Base-by-base conservation (phyloP, 2,329 filamentous ascomycete genomes). In the Ophiosphaerella herpotricha region DNA sequence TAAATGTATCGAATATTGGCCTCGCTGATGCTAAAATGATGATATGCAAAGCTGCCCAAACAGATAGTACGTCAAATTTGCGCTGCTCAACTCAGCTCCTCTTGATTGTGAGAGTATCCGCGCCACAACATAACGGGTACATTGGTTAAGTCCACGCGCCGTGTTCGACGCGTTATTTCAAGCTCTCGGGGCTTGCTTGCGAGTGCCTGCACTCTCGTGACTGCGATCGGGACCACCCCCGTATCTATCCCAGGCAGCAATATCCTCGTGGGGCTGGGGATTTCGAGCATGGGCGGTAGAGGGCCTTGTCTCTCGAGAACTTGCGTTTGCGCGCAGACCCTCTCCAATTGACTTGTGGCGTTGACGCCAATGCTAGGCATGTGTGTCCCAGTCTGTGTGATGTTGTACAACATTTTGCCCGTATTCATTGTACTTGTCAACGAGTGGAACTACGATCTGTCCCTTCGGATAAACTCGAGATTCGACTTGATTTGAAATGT, bases 131-230 rank as follows among this genome's bases (percentile, higher is more conserved):
- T 60, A 24, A 70, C 57, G 12, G 70, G 68, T 16, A 72, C 64
- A 50, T 72, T 66, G 8, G 63, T 65, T 29, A 71, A 45, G 45
- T 72, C 68, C n/a, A 68, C 61, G 7, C 67, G 7, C 67, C 68
- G 33, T 65, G 65, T 43, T 67, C 58, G 37, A 65, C 52, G 39
- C 58, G 61, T 47, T 55, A 69, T 34, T 61, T 54, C 55, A 66
- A 57, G 57, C 62, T 69, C 60, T 67, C 69, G 24, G 60, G 53
- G 50, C 61, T 66, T 7, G 66, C 64, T 26, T 52, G 51, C 72
- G 58, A 11, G 68, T 73, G 8, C 72, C 71, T 33, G 67, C 69
- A 57, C 70, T 73, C 46, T 72, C 69, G 53, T 74, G 74, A 23
- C 67, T 66, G 48, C 69, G 71, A 7, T 59, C 59, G 33, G 71